Conservation (phyloP, 495 filamentous ascomycete genomes). For the Usnea hakonensis region DNA sequence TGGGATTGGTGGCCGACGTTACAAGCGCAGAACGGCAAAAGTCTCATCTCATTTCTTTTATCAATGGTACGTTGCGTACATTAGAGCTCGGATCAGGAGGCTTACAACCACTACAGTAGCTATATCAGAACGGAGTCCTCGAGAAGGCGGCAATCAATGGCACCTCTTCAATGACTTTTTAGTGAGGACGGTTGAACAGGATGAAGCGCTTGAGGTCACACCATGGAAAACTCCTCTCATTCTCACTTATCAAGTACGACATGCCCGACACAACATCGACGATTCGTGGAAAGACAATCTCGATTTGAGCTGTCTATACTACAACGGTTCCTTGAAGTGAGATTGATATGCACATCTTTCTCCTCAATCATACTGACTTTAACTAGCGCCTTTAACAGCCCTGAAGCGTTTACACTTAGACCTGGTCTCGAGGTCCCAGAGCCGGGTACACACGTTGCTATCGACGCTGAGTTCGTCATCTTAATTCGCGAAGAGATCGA, state of each 20-base stretch:
- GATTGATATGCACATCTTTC: constrained; percentile 19
- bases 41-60: constrained; percentile 81
- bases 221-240: constrained; percentile 87
- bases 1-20: constrained; percentile 86
- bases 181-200: constrained; percentile 66
- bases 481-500: constrained; percentile 86
- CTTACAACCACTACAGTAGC: constrained; percentile 45
- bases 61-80: constrained; percentile 52
- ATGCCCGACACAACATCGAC: constrained; percentile 65
- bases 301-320: constrained; percentile 76
- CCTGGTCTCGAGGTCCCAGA: constrained; percentile 56
- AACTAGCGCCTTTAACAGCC: constrained; percentile 29
- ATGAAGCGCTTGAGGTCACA: constrained; percentile 80
- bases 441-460: constrained; percentile 66
- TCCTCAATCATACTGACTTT: not conserved
- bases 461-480: constrained; percentile 93
- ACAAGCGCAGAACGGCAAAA: constrained; percentile 75
- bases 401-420: constrained; percentile 44
- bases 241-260: constrained; percentile 73
- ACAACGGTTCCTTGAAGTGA: constrained; percentile 58
- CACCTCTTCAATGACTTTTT: constrained; percentile 97
- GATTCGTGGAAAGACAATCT: constrained; percentile 76
- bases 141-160: constrained; percentile 57
- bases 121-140: constrained; percentile 51
- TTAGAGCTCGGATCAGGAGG: not conserved